A percentile compares a stretch with the other conserved stretches of the same genome.
Evolutionary conservation across 2,329 filamentous ascomycete genomes (phyloP).

Genomic region (Sphaceloma murrayae): DNA sequence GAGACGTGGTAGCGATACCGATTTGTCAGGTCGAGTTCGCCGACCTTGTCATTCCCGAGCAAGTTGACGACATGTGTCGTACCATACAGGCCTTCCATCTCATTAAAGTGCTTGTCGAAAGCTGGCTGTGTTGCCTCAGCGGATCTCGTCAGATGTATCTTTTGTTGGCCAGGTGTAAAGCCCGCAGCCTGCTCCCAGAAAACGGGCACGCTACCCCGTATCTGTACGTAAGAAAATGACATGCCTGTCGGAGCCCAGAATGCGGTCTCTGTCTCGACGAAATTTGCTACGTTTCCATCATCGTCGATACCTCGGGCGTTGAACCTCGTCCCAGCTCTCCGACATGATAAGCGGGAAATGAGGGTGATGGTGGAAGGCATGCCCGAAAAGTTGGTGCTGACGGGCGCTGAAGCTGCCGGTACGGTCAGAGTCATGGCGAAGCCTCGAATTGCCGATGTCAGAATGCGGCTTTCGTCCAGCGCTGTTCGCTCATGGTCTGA

Average conservation of each 20-base stretch:
- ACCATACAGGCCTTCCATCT: conserved; percentile 77
- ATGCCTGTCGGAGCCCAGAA: conserved; percentile 71
- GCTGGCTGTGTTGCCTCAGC: conserved; percentile 85
- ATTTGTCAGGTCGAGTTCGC: conserved; percentile 72
- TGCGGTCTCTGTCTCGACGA: conserved; percentile 93
- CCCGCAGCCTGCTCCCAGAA: conserved; percentile 96
- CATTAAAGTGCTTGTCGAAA: conserved; percentile 89
- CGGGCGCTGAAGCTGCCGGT: conserved; percentile 63
- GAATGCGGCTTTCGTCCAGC: conserved; percentile 75
- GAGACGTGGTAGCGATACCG: conserved; percentile 70
- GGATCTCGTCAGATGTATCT: conserved; percentile 82
- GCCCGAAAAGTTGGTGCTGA: conserved; percentile 56
- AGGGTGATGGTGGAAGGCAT: conserved; percentile 77
- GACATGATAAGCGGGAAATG: conserved; percentile 83
- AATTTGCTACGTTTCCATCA: conserved; percentile 94
- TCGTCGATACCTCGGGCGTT: conserved; percentile 97
- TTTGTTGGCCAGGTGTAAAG: conserved; percentile 83
- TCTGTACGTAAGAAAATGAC: conserved; percentile 87
- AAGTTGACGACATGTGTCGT: conserved; percentile 89
- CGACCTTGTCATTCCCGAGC: conserved; percentile 78
- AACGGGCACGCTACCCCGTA: conserved; percentile 83
- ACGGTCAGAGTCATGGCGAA: conserved; percentile 84
- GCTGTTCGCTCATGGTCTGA: conserved; percentile 63
- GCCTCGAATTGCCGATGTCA: conserved; percentile 89
- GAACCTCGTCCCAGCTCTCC: conserved; percentile 86